A percentile compares a stretch with the other conserved stretches of the same genome.
Evolutionary conservation across 345 rosid species (phyloP).

Genomic region (Heritiera littoralis): DNA sequence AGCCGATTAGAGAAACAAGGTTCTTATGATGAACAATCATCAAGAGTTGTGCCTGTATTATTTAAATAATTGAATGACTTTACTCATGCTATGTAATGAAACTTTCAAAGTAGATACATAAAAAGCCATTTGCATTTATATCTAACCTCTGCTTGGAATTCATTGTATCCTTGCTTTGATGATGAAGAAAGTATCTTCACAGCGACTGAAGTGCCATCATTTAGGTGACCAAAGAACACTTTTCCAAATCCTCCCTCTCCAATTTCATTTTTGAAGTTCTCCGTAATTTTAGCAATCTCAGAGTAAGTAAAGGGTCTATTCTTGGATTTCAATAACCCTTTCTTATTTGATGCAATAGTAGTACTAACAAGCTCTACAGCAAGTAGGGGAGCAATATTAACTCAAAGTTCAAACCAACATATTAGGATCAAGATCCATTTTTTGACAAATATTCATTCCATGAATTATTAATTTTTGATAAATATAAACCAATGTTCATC

Average conservation of each 20-base stretch:
- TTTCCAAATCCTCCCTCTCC: conserved; percentile 23
- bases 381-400: not conserved
- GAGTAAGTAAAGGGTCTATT: conserved; percentile 23
- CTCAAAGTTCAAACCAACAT: not conserved
- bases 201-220: conserved; percentile 18
- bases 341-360: not conserved
- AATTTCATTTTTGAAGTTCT: not conserved
- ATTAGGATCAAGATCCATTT: not conserved
- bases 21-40: conserved; percentile 18
- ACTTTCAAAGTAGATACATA: not conserved
- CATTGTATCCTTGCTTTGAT: conserved; percentile 16
- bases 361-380: not conserved
- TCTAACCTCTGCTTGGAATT: conserved; percentile 20
- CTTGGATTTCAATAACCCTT: conserved; percentile 16
- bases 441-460: not conserved
- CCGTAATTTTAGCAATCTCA: conserved; percentile 24
- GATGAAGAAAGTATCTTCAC: conserved; percentile 7
- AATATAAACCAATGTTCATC: too few species aligned
- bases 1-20: conserved; percentile 8
- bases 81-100: too few species aligned
- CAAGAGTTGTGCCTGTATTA: conserved; percentile 12
- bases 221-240: conserved; percentile 11
- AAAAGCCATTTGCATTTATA: not conserved
- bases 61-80: not conserved
- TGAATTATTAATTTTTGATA: too few species aligned